These are phyloP conservation scores for Lactarius evosmus DNA, from an alignment of 768 basidiomycete genomes.

Conservation along the genomic window DNA sequence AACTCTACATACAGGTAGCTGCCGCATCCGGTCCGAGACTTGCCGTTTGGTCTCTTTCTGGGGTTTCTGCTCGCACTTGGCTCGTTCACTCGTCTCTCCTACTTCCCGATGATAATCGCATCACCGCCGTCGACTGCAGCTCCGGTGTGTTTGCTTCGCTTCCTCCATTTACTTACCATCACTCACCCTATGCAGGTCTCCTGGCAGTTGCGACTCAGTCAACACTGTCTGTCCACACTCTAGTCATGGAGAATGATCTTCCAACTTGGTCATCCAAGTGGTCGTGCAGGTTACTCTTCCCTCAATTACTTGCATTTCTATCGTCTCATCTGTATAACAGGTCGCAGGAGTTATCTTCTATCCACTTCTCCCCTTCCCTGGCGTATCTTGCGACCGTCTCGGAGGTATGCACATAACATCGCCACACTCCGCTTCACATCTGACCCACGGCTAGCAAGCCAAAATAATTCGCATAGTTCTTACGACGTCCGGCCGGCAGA, in stretches of 20 bases:
- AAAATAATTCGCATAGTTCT: constrained; percentile 62
- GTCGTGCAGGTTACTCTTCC: constrained; percentile 50
- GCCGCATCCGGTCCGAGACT: constrained; percentile 65
- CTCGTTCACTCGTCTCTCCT: constrained; percentile 76
- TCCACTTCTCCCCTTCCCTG: constrained; percentile 71
- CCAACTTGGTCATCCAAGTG: constrained; percentile 83
- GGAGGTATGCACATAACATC: constrained; percentile 38
- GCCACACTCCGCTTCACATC: constrained; percentile 3
- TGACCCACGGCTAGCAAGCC: constrained; percentile 44
- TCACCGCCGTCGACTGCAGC: constrained; percentile 68
- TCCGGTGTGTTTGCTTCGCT: constrained; percentile 49
- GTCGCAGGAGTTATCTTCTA: constrained; percentile 47
- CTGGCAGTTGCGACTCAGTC: constrained; percentile 64
- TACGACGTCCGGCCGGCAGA: constrained; percentile 67
- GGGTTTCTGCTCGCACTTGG: constrained; percentile 61
- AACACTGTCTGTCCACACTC: constrained; percentile 68
- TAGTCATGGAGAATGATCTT: constrained; percentile 77
- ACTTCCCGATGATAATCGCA: constrained; percentile 51
- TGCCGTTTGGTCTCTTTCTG: constrained; percentile 78
- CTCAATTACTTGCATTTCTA: constrained; percentile 2
- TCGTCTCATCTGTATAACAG: constrained; percentile 35
- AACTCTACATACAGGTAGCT: constrained; percentile 51
- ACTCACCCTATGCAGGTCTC: constrained; percentile 49
- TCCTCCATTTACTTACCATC: constrained; percentile 31
- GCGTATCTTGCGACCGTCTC: constrained; percentile 68